A percentile compares a stretch with the other conserved stretches of the same genome.
phyloP scores from a whole-genome alignment of 2,329 filamentous ascomycete genomes.

The Cladosporium cucumerinum region DNA sequence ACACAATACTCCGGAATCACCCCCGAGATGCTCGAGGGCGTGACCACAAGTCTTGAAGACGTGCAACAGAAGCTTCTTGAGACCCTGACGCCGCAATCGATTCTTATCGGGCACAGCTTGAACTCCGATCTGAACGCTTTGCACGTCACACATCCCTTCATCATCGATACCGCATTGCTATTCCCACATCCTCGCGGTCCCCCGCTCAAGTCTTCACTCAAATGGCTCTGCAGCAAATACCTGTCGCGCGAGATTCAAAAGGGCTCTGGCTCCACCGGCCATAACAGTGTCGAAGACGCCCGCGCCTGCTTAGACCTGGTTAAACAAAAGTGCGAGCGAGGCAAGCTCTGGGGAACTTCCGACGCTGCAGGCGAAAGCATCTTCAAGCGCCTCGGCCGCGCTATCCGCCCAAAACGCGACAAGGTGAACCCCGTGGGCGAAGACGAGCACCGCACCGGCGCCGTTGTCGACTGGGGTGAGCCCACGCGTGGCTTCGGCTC shows the following conservation, averaged over 20 bases:
- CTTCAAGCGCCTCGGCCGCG: constrained; percentile 69
- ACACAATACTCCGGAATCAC: constrained; percentile 88
- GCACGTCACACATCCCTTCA: constrained; percentile 83
- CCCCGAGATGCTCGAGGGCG: constrained; percentile 71
- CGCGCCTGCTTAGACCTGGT: constrained; percentile 87
- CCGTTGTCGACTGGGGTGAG: constrained; percentile 87
- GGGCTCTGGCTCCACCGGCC: constrained; percentile 65
- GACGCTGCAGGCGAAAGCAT: constrained; percentile 81
- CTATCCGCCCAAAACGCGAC: constrained; percentile 39
- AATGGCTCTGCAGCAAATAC: constrained; percentile 84
- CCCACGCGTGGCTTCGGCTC: constrained; percentile 61
- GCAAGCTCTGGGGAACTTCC: constrained; percentile 76
- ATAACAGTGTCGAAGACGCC: constrained; percentile 91
- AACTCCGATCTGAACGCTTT: constrained; percentile 82
- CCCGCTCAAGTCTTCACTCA: constrained; percentile 84
- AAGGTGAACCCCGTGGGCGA: constrained; percentile 36
- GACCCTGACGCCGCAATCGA: constrained; percentile 68
- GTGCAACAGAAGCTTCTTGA: constrained; percentile 74
- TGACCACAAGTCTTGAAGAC: constrained; percentile 79
- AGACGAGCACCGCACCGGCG: constrained; percentile 58
- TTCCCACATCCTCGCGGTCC: constrained; percentile 88
- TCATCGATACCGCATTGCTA: constrained; percentile 86
- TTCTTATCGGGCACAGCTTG: constrained; percentile 76
- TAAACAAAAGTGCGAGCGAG: constrained; percentile 93
- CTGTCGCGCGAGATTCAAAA: constrained; percentile 85